Conservation (phyloP, 257 asterid genomes). For the Fraxinus pennsylvanica region DNA sequence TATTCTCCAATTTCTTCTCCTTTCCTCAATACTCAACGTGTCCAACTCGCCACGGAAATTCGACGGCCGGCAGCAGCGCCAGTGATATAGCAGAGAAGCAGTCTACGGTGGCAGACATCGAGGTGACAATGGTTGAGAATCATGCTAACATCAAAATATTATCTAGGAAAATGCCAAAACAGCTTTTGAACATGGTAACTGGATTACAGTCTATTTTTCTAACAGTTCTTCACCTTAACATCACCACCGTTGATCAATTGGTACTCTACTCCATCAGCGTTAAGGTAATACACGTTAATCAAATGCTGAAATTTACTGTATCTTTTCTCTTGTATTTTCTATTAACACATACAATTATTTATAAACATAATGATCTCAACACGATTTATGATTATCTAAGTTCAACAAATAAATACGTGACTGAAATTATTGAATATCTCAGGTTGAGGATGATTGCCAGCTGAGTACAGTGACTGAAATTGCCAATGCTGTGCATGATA, state of each 20-base stretch:
- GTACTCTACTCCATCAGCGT: slow-evolving; percentile 65
- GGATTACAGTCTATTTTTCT: slow-evolving; percentile 56
- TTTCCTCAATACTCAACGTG: slow-evolving; percentile 40
- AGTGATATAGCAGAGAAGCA: slow-evolving; percentile 26
- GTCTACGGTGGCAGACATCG: slow-evolving; percentile 51
- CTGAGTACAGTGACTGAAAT: slow-evolving; percentile 60
- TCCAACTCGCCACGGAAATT: slow-evolving; percentile 1
- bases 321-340: neutral
- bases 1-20: slow-evolving; percentile 27
- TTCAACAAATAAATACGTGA: no score
- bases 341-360: neutral
- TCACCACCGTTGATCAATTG: slow-evolving; percentile 50
- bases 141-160: slow-evolving; percentile 61
- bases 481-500: slow-evolving; percentile 65
- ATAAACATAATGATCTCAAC: no score
- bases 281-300: slow-evolving; percentile 41
- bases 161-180: slow-evolving; percentile 44
- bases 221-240: slow-evolving; percentile 53
- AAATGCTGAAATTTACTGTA: neutral
- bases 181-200: slow-evolving; percentile 48
- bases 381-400: no score
- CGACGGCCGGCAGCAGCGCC: neutral
- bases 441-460: slow-evolving; percentile 72
- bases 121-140: slow-evolving; percentile 63
- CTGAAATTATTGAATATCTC: neutral